A percentile compares a stretch with the other conserved stretches of the same genome.
Evolutionary conservation across 2,329 filamentous ascomycete species (phyloP).

Genomic region (Alternaria gaisen): DNA sequence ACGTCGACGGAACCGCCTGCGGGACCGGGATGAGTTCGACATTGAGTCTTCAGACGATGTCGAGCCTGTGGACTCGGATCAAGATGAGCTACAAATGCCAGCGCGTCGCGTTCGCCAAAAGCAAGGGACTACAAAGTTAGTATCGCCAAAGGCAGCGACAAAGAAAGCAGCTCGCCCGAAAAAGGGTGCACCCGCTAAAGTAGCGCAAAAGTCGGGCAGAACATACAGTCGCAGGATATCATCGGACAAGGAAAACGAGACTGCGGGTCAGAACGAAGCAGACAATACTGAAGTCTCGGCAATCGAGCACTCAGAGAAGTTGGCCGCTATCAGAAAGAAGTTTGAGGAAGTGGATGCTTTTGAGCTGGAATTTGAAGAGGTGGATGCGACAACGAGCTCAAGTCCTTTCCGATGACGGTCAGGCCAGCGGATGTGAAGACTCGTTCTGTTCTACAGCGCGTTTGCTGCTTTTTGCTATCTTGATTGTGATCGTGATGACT

Average conservation of each 20-base stretch:
- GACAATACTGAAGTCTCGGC: slow-evolving; percentile 41
- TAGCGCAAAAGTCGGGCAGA: slow-evolving; percentile 34
- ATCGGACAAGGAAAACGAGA: slow-evolving; percentile 56
- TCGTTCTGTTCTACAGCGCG: background rate
- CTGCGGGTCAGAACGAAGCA: slow-evolving; percentile 31
- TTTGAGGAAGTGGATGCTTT: slow-evolving; percentile 61
- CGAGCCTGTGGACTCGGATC: slow-evolving; percentile 47
- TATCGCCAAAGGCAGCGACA: slow-evolving; percentile 34
- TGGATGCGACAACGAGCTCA: slow-evolving; percentile 51
- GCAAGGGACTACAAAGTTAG: slow-evolving; percentile 25
- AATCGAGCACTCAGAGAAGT: slow-evolving; percentile 41
- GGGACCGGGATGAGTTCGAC: slow-evolving; percentile 52
- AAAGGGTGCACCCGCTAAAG: slow-evolving; percentile 29
- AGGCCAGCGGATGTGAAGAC: background rate
- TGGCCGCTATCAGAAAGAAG: slow-evolving; percentile 57
- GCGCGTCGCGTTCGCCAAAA: slow-evolving; percentile 31
- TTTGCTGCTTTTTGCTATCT: slow-evolving; percentile 1
- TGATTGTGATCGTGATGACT: slow-evolving; percentile 6
- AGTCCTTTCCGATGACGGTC: slow-evolving; percentile 50
- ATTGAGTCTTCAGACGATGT: slow-evolving; percentile 50
- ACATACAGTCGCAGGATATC: slow-evolving; percentile 48
- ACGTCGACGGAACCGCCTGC: slow-evolving; percentile 48
- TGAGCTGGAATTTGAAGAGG: slow-evolving; percentile 62
- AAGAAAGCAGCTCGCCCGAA: slow-evolving; percentile 38
- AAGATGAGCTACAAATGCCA: slow-evolving; percentile 54